Conservation (phyloP, 176 grass and related monocot species). For the Ensete glaucum region DNA sequence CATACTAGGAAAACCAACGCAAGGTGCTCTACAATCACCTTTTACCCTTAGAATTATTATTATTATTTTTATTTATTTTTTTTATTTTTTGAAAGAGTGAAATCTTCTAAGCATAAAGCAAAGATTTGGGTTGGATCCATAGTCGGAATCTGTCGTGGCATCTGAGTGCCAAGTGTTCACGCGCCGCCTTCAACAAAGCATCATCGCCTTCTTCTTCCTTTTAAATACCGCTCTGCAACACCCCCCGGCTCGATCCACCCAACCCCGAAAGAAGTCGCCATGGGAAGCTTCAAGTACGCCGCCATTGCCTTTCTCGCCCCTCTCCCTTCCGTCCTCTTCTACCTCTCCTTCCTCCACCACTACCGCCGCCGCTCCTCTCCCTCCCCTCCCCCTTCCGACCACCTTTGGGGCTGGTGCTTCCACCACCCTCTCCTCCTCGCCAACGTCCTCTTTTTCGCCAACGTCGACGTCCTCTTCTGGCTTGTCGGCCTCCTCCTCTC, state of each 20-base stretch:
- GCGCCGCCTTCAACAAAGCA: not conserved
- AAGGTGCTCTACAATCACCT: too few relatives aligned
- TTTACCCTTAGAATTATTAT: too few relatives aligned
- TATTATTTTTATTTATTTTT: too few relatives aligned
- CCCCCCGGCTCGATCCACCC: constrained; percentile 21
- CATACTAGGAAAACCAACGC: too few relatives aligned
- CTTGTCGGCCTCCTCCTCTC: constrained; percentile 62
- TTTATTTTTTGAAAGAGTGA: too few relatives aligned
- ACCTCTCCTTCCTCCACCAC: constrained; percentile 25
- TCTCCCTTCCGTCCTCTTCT: constrained; percentile 82
- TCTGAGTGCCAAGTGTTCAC: not conserved
- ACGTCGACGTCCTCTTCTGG: constrained; percentile 95
- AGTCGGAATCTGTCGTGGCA: too few relatives aligned
- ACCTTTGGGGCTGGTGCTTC: constrained; percentile 54
- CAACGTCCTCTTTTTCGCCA: constrained; percentile 78
- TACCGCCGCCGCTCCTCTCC: not conserved
- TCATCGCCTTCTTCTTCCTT: not conserved
- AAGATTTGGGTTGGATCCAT: too few relatives aligned
- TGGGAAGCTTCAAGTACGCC: constrained; percentile 54
- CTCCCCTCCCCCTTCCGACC: not conserved
- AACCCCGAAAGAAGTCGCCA: constrained; percentile 4
- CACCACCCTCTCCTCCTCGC: constrained; percentile 69
- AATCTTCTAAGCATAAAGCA: too few relatives aligned
- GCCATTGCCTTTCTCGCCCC: constrained; percentile 53
- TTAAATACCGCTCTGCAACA: not conserved